Percentiles rank a stretch among this genome's conserved stretches.
phyloP scores from a whole-genome alignment of 1,284 basidiomycete species.

The Cystobasidium pallidum region DNA sequence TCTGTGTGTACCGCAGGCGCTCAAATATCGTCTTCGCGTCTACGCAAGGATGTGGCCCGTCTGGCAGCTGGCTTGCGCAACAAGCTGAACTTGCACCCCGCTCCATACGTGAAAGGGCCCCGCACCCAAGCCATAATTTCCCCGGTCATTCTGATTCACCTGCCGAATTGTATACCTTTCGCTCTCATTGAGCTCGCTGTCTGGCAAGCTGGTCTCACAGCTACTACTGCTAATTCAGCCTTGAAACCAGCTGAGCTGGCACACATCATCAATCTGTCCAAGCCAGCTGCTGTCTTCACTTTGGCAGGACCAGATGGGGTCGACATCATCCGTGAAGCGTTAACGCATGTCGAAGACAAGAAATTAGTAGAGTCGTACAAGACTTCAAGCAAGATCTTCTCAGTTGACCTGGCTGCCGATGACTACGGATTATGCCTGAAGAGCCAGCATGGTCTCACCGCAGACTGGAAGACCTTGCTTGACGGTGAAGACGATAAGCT shows the following conservation, averaged over 20 bases:
- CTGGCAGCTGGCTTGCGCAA: constrained; percentile 35
- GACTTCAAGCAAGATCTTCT: constrained; percentile 46
- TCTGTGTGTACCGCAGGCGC: constrained; percentile 3
- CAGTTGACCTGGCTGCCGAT: constrained; percentile 50
- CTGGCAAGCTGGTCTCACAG: constrained; percentile 47
- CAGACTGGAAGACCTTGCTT: constrained; percentile 48
- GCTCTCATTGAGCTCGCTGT: constrained; percentile 55
- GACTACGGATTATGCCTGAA: constrained; percentile 48
- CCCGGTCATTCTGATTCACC: constrained; percentile 54
- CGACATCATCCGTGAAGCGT: constrained; percentile 50
- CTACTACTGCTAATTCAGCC: constrained; percentile 56
- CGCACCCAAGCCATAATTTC: constrained; percentile 35
- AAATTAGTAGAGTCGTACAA: constrained; percentile 26
- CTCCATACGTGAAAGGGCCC: constrained; percentile 31
- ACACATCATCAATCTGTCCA: constrained; percentile 55
- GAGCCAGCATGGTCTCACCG: constrained; percentile 24
- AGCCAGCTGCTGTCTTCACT: constrained; percentile 56
- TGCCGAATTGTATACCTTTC: constrained; percentile 57
- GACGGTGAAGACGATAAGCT: constrained; percentile 43
- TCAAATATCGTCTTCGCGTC: constrained; percentile 26
- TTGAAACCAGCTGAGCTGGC: constrained; percentile 56
- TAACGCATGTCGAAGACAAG: constrained; percentile 49
- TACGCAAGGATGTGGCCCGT: constrained; percentile 28
- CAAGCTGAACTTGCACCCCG: constrained; percentile 36
- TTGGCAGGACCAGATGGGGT: constrained; percentile 51